Evolutionary conservation across 208 protist genomes (phyloP), one percentile per base, ranked within the genome.

Genomic region (Leishmania martiniquensis): DNA sequence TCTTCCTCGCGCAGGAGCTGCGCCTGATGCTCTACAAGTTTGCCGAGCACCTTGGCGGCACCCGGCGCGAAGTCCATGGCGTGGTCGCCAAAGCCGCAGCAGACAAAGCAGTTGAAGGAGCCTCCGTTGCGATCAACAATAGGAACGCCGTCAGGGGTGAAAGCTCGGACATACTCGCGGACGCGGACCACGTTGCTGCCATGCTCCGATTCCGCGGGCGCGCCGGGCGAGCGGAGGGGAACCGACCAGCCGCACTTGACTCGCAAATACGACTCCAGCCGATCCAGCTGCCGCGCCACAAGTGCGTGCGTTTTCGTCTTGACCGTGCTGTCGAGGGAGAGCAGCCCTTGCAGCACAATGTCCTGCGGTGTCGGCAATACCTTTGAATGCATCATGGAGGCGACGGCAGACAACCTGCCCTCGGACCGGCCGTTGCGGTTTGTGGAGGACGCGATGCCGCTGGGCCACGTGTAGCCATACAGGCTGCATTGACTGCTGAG

Each of bases 51-150:
- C 54, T 89, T 89, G 4, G 92, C 91, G 17, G 94, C 84, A 37
- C 89, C 94, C 0, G 92, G 92, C 0, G 91, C 94, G 49, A 96
- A 91, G 77, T 96, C 92, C 55, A 87, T 72, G 12, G 86, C 89
- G 76, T 96, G 91, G 81, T 97, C 92, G 37, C 94, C 94, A 77
- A 97, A 96, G 42, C 91, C 94, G 68, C 87, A 76, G 81, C 94
- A 97, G 17, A 96, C 91, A 77, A 95, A 97, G 39, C 81, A 88
- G 81, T 97, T 97, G 83, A 93, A 95, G 49, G 89, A 66, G 4
- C 86, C 87, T 9, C 94, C 94, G 66, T 84, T 89, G 80, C 91
- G 85, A 55, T 92, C 78, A 37, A 96, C 80, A 25, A 97, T 78
- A 7, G 94, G 94, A 7, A 94, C 85, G 20, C 94, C 94, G 71